Base-by-base conservation (phyloP, 306 rosid genomes). In the Benincasa hispida region DNA sequence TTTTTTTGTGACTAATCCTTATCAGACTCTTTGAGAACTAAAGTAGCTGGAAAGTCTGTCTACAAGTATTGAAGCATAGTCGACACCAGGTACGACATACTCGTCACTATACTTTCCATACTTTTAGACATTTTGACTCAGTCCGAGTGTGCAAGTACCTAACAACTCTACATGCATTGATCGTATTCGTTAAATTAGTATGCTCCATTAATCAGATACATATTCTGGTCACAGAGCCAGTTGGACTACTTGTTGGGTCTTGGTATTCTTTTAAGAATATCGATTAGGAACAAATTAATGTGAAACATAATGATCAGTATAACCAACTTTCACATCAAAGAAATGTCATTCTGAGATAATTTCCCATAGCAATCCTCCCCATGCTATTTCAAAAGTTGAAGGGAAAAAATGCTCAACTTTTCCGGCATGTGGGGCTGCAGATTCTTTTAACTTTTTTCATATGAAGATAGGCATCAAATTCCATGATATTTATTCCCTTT, bases 381-480 rank as follows among this genome's bases (percentile, higher is more conserved):
- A 27, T 14, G 57, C 41, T 69, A 45, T 17, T 72, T 12, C 42
- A 68, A 85, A 82, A 76, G 82, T 82, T 41, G 59, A 65, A 57
- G 78, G 57, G 60, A 39, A 66, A 45, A 86, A 79, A 85, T 79
- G 82, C 87, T 74, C 25, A 62, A 77, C 78, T 82, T 85, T 91
- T 79, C 41, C 72, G 34, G 74, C 48, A 30, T 58, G 41, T 62
- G 82, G 84, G 81, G 87, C 77, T 35, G 63, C 68, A 62, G 90
- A 89, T 86, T 91, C 92, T 84, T 87, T 86, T 13, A 76, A 79
- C 89, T 88, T 91, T 89, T 83, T 83, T 84, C 56, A 34, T 69
- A 78, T 75, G 86, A 83, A 88, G 92, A 86, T 85, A 79, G 88
- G 91, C 67, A 91, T 88, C 80, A 58, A 83, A 91, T 93, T 93